phyloP scores from a whole-genome alignment of 108 stramenopile species.

The Fragilaria crotonensis region DNA sequence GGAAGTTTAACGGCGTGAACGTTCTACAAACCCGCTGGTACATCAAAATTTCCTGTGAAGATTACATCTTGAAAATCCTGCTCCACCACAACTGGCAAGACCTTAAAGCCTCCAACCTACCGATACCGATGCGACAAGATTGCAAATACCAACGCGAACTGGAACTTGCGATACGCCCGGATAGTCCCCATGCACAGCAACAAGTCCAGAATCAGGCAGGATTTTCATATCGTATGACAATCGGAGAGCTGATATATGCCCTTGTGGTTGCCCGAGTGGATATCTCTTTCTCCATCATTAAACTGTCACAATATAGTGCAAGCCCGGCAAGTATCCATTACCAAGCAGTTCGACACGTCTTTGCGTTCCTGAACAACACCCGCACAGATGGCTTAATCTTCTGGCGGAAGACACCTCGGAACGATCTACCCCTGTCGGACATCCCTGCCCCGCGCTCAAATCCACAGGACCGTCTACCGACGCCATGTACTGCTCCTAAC shows the following conservation, averaged over 20 bases:
- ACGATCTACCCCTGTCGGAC: too few relatives aligned
- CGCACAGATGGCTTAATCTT: too few relatives aligned
- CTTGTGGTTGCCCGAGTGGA: conserved; percentile 24
- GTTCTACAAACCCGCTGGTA: conserved; percentile 18
- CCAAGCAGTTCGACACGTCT: conserved; percentile 3
- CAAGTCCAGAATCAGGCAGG: background rate
- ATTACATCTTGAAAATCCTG: conserved; percentile 24
- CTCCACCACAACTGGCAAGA: conserved; percentile 24
- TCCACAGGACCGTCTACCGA: too few relatives aligned
- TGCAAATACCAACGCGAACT: background rate
- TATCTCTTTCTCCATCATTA: conserved; percentile 20
- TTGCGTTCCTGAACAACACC: too few relatives aligned
- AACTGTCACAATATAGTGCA: conserved; percentile 6
- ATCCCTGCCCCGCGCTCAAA: too few relatives aligned
- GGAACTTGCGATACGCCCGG: background rate
- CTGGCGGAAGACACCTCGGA: too few relatives aligned
- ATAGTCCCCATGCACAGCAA: background rate
- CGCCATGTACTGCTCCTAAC: too few relatives aligned
- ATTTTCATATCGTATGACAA: conserved; percentile 17
- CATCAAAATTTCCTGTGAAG: conserved; percentile 18
- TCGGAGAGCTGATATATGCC: conserved; percentile 37
- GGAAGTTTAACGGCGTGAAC: conserved; percentile 27
- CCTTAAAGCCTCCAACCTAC: background rate
- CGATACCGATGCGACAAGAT: background rate
- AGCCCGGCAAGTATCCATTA: conserved; percentile 17